phyloP scores from a whole-genome alignment of 441 rosid genomes.

The Breynia disticha region DNA sequence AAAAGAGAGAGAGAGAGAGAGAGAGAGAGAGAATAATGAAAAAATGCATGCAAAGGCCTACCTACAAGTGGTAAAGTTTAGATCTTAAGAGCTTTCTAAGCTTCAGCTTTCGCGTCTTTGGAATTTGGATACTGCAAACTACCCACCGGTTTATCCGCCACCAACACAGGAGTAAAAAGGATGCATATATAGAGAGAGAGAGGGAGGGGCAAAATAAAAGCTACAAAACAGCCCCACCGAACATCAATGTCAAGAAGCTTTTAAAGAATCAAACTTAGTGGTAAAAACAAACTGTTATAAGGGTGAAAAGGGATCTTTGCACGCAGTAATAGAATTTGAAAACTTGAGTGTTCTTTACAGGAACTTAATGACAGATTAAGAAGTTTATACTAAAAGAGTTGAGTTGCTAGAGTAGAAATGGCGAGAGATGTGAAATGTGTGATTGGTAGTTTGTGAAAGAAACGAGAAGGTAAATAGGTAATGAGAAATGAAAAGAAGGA shows the following conservation, averaged over 20 bases:
- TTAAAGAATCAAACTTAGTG: neutral
- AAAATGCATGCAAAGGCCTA: conserved; percentile 1
- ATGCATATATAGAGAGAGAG: conserved; percentile 12
- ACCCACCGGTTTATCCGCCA: conserved; percentile 51
- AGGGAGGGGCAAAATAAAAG: conserved; percentile 14
- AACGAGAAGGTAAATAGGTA: too few species aligned
- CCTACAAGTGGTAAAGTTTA: conserved; percentile 14
- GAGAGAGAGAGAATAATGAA: too few species aligned
- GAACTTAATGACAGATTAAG: too few species aligned
- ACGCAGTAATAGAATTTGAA: too few species aligned
- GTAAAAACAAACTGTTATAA: neutral
- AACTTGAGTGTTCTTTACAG: too few species aligned
- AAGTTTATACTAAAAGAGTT: too few species aligned
- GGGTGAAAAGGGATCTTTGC: too few species aligned
- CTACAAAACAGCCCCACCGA: conserved; percentile 26
- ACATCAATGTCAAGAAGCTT: conserved; percentile 13
- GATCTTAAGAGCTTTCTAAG: neutral
- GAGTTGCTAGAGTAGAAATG: too few species aligned
- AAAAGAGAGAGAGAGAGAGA: too few species aligned
- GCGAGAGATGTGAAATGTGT: too few species aligned
- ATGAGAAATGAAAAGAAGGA: too few species aligned
- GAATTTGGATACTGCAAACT: conserved; percentile 27
- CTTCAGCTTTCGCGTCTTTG: conserved; percentile 8
- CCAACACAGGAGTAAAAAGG: conserved; percentile 24
- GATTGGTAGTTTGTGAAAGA: too few species aligned